Evolutionary conservation across 441 rosid genomes (phyloP).

Genomic region (Heliophila coronopifolia): DNA sequence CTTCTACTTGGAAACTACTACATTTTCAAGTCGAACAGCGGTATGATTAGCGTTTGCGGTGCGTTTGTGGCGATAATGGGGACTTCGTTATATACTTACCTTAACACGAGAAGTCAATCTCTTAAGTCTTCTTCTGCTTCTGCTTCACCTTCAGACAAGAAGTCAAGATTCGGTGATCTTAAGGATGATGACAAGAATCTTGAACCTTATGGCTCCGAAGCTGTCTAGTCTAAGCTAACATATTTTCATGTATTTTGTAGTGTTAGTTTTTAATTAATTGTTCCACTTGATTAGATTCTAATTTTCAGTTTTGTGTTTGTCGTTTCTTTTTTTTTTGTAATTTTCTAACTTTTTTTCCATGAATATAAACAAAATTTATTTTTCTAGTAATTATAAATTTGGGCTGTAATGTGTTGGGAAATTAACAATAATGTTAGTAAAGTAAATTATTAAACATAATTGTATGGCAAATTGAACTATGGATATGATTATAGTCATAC

Average conservation of each 20-base stretch:
- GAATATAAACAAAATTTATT: conserved; percentile 10
- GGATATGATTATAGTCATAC: conserved; percentile 22
- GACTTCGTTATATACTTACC: conserved; percentile 63
- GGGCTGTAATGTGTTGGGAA: no score
- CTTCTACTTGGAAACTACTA: conserved; percentile 63
- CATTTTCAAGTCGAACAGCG: conserved; percentile 58
- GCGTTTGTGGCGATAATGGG: conserved; percentile 66
- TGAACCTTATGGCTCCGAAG: conserved; percentile 33
- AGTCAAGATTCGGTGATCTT: conserved; percentile 46
- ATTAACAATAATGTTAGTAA: conserved; percentile 2
- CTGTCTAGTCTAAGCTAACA: conserved; percentile 25
- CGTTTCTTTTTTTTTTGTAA: conserved; percentile 2
- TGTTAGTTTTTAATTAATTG: conserved; percentile 21
- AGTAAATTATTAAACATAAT: conserved; percentile 10
- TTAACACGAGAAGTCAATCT: conserved; percentile 38
- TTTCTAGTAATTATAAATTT: no score
- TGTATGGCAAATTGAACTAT: not conserved
- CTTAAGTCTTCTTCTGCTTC: conserved; percentile 30
- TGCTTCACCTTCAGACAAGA: conserved; percentile 31
- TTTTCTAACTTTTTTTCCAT: not conserved
- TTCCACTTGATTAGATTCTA: conserved; percentile 12
- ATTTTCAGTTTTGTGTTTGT: not conserved
- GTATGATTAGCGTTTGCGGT: conserved; percentile 50
- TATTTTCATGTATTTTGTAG: no score
- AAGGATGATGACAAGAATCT: conserved; percentile 34